Evolutionary conservation across 192 early-diverging fungal species (phyloP), one percentile per base, ranked within the genome.

Genomic region (Pecoramyces ruminantium): DNA sequence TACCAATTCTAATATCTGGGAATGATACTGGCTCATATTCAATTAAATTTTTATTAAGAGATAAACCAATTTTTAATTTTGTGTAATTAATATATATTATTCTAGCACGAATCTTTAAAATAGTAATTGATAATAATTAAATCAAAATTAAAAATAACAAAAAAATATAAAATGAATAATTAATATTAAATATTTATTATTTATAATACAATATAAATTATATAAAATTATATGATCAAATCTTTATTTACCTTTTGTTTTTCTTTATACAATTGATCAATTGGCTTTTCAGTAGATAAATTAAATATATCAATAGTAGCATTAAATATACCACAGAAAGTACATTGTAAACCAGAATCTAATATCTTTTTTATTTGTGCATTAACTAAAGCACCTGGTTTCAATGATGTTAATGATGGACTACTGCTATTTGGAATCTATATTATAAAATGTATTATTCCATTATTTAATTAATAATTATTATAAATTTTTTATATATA

Each of bases 321-420:
- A 81, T 94, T 90, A 81, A 96, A 94, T 78, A 95, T 87, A n/a
- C 93, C 94, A 89, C 95, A 91, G 82, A 96, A 92, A 77, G 90
- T 89, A 78, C 93, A 83, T 79, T 89, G 81, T 28, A 95, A 78
- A 2, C 96, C 96, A 82, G 84, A 87, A 30, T 90, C 86, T 81
- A 90, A 86, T 29, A 92, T 82, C 67, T 86, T 84, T 67, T 92
- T 89, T 29, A 97, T 85, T 29, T 91, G 88, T 4, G 90, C 90
- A 13, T 90, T 84, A 13, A 97, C 86, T 13, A 94, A 80, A 39
- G 92, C 87, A 13, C 96, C 96, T 39, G 95, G 93, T 79, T 91
- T 92, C n/a, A 96, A 82, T 4, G 94, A 94, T n/a, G 87, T 89
- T 77, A 85, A 96, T 87, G 39, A 87, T 87, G 79, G 88, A 89